Conservation (phyloP, 2,329 filamentous ascomycete species). For the Karstenula rhodostoma region DNA sequence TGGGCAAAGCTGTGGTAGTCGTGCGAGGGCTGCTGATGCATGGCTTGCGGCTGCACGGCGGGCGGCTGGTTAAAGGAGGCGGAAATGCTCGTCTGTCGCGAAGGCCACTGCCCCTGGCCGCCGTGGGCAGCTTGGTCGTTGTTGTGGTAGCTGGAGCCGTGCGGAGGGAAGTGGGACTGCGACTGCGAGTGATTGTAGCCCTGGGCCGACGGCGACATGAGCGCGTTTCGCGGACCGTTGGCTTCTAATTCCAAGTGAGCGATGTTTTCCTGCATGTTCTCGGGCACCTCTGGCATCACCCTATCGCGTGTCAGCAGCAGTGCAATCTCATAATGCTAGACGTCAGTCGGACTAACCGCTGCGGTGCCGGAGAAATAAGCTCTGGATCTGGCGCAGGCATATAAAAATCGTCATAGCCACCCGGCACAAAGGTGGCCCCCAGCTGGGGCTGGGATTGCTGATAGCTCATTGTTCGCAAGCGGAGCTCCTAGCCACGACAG, state of each 20-base stretch:
- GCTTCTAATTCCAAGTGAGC: slow-evolving; percentile 89
- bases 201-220: slow-evolving; percentile 41
- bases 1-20: slow-evolving; percentile 51
- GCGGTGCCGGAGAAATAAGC: slow-evolving; percentile 73
- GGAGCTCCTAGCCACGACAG: background rate
- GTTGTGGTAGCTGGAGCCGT: slow-evolving; percentile 39
- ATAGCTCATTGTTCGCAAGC: slow-evolving; percentile 45
- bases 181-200: slow-evolving; percentile 36
- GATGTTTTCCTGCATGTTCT: slow-evolving; percentile 95
- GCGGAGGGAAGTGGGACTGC: slow-evolving; percentile 39
- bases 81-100: slow-evolving; percentile 47
- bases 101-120: slow-evolving; percentile 38
- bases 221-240: slow-evolving; percentile 53
- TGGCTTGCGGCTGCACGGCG: slow-evolving; percentile 40
- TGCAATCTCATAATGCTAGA: slow-evolving; percentile 33
- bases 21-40: slow-evolving; percentile 38
- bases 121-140: slow-evolving; percentile 28
- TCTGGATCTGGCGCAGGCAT: slow-evolving; percentile 65
- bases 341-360: slow-evolving; percentile 63
- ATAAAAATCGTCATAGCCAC: slow-evolving; percentile 72
- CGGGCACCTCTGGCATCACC: slow-evolving; percentile 93
- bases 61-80: slow-evolving; percentile 48
- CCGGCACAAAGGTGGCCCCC: slow-evolving; percentile 72
- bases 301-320: slow-evolving; percentile 59
- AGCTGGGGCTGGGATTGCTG: slow-evolving; percentile 45